phyloP scores from a whole-genome alignment of 345 rosid species.

The Rhodamnia rubescens region DNA sequence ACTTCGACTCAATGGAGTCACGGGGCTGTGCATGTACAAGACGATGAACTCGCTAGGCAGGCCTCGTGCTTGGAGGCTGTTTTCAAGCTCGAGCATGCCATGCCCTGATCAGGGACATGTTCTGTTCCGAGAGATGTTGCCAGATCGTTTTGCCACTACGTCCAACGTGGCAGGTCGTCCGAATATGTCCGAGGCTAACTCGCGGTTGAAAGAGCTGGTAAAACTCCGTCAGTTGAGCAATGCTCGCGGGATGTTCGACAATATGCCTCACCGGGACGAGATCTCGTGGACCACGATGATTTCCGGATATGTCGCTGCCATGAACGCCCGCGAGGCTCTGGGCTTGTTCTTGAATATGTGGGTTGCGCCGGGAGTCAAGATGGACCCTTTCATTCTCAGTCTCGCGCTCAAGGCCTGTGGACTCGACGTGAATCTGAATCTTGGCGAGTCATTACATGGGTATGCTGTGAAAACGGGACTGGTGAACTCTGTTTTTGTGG shows the following conservation, averaged over 20 bases:
- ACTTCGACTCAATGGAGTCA: background rate
- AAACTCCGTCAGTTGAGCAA: constrained; percentile 19
- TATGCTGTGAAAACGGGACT: constrained; percentile 42
- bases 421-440: constrained; percentile 19
- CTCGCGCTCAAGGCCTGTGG: constrained; percentile 71
- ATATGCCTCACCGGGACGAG: constrained; percentile 57
- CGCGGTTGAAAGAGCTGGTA: constrained; percentile 19
- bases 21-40: background rate
- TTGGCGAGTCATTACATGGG: constrained; percentile 64
- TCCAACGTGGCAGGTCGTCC: background rate
- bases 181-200: constrained; percentile 6
- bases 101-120: background rate
- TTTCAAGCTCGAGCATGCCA: background rate
- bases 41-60: background rate
- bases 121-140: background rate
- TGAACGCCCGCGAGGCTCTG: constrained; percentile 39
- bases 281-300: constrained; percentile 70
- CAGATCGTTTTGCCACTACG: background rate
- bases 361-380: constrained; percentile 31
- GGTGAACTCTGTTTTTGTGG: constrained; percentile 56
- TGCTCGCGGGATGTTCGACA: constrained; percentile 69
- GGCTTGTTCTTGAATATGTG: constrained; percentile 57
- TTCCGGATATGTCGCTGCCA: constrained; percentile 50
- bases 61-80: background rate
- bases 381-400: constrained; percentile 64